Conservation (phyloP, 2,329 filamentous ascomycete species). For the Aureobasidium uvarum region DNA sequence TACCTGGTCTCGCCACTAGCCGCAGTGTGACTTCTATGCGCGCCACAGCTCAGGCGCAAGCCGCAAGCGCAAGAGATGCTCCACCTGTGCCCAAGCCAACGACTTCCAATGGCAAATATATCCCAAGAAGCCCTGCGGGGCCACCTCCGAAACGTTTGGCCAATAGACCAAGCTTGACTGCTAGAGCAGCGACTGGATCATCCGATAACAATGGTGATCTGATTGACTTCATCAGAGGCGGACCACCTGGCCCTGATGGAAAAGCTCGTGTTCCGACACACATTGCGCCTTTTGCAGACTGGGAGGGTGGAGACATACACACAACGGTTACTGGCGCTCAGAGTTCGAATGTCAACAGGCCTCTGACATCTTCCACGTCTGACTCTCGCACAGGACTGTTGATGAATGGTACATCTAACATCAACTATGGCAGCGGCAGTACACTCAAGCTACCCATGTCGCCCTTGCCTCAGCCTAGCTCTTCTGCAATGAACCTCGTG, state of each 20-base stretch:
- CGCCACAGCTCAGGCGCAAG: conserved; percentile 24
- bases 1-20: conserved; percentile 27
- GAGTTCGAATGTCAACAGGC: neutral
- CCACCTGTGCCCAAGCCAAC: conserved; percentile 21
- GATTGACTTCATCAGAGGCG: conserved; percentile 92
- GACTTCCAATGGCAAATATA: conserved; percentile 27
- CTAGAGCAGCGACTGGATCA: conserved; percentile 61
- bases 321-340: conserved; percentile 1
- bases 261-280: conserved; percentile 25
- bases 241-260: conserved; percentile 59
- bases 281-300: conserved; percentile 25
- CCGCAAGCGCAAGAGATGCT: neutral
- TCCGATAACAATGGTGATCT: conserved; percentile 71
- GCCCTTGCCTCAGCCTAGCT: conserved; percentile 5
- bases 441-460: conserved; percentile 8
- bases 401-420: conserved; percentile 29
- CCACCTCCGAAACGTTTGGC: neutral
- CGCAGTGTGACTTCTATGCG: conserved; percentile 23
- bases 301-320: neutral
- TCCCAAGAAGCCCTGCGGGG: conserved; percentile 13
- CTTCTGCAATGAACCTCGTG: neutral
- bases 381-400: conserved; percentile 74
- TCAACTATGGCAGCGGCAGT: conserved; percentile 4
- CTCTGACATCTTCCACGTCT: conserved; percentile 39
- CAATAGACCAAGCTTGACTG: conserved; percentile 25